Base-by-base conservation (phyloP, 805 yeast species). In the Tetrapisispora nanseiensis region DNA sequence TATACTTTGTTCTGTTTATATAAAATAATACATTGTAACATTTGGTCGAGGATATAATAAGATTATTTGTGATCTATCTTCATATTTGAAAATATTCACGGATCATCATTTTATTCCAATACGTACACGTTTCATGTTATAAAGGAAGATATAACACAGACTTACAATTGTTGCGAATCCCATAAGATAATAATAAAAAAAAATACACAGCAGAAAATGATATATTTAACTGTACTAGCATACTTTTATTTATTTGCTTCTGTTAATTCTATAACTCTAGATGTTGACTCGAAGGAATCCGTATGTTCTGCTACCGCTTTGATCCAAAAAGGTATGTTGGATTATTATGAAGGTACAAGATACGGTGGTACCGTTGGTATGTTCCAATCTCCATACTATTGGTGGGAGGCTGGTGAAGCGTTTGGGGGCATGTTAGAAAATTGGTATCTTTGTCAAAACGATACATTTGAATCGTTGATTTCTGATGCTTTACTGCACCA, bases 371-470 rank as follows among this genome's bases (percentile, higher is more conserved):
- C 81, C 7, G 70, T 82, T 23, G 94, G 90, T 20, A 72, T 73
- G 76, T 82, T 82, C 55, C 66, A 74, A 11, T 57, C 71, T 47
- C 87, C 87, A 0, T 83, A 83, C 59, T 80, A 79, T 63, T 87
- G 92, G 87, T 85, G 95, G 95, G 80, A 82, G 61, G 86, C 89
- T 31, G 95, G 94, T 53, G 90, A 85, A 51, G 87, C 87, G 0
- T 80, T 69, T 62, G 75, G 74, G 12, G 66, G 71, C 2, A 59
- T 84, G 66, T 57, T 90, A 30, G 95, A 86, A 61, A 83, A 79
- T 56, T 74, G 84, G 69, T 77, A 65, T 51, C 74, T 76, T 52
- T 82, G 90, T 61, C 69, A 77, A 37, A 80, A 89, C 62, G 72
- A 71, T 47, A 74, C 87, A 1, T 82, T 71, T 53, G 77, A 74